These are phyloP conservation scores for Alternaria angustiovoidea DNA, from an alignment of 2,329 filamentous ascomycete species.

Conservation along the genomic window DNA sequence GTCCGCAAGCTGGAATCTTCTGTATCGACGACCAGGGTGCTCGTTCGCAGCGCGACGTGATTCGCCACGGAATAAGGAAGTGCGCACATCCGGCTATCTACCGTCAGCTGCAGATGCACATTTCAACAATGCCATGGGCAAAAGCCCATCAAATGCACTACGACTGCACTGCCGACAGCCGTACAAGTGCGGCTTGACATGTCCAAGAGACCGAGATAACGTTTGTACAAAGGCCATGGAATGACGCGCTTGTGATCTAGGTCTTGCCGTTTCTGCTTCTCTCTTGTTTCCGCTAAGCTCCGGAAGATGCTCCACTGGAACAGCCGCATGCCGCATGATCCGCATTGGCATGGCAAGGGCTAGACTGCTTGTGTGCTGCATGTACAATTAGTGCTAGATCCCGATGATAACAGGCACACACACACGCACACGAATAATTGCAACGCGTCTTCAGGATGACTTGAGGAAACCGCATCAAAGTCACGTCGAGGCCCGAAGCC, in stretches of 20 bases:
- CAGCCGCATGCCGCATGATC: constrained; percentile 16
- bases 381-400: neutral
- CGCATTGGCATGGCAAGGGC: constrained; percentile 2
- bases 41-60: neutral
- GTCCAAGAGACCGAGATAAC: neutral
- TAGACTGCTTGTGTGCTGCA: neutral
- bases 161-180: neutral
- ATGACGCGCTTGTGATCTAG: constrained; percentile 8
- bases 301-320: constrained; percentile 6
- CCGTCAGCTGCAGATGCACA: neutral
- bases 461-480: neutral
- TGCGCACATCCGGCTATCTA: neutral
- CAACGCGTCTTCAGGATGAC: neutral
- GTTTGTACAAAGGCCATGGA: neutral
- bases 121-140: neutral
- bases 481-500: neutral
- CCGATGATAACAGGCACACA: neutral
- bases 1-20: neutral
- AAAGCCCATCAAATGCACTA: neutral
- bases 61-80: constrained; percentile 8
- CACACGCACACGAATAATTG: neutral
- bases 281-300: constrained; percentile 8
- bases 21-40: neutral
- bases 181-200: neutral
- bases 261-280: neutral